Percentiles rank a stretch among this genome's conserved stretches.
Conservation (phyloP, 2,329 filamentous ascomycete species). For the Colletotrichum sp. region DNA sequence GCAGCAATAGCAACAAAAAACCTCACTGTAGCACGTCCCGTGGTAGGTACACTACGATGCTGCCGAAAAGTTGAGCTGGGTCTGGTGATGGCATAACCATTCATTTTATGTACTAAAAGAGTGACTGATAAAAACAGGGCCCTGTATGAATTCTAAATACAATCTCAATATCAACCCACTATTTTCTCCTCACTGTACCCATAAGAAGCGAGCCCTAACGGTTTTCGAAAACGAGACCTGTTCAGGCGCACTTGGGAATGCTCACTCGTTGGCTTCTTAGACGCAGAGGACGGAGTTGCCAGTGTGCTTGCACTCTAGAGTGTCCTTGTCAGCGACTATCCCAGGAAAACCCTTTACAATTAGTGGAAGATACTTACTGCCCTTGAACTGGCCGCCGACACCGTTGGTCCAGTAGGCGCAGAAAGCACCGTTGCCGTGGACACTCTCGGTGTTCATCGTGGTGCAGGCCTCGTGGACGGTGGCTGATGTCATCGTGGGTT, state of each 20-base stretch:
- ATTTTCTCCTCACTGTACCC: rapidly evolving
- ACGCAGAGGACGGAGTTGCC: background rate
- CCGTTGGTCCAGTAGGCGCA: conserved; percentile 1
- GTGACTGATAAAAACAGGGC: background rate
- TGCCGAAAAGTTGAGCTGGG: rapidly evolving
- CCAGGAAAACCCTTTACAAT: too few species aligned
- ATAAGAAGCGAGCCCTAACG: background rate
- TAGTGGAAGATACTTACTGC: background rate
- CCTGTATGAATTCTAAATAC: background rate
- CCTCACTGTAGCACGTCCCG: too few species aligned
- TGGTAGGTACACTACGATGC: too few species aligned
- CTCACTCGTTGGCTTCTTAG: background rate
- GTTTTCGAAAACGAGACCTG: too few species aligned
- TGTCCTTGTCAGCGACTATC: background rate
- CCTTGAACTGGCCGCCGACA: background rate
- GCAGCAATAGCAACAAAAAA: too few species aligned
- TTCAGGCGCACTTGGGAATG: background rate
- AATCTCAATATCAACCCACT: background rate
- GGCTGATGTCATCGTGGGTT: background rate
- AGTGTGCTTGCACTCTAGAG: background rate
- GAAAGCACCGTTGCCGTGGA: background rate
- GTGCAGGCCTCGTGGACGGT: conserved; percentile 7
- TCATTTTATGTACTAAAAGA: background rate
- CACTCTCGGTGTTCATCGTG: background rate
- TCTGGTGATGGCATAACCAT: background rate